Evolutionary conservation across 2,329 filamentous ascomycete genomes (phyloP).

Genomic region (Leptographium galeiforme): DNA sequence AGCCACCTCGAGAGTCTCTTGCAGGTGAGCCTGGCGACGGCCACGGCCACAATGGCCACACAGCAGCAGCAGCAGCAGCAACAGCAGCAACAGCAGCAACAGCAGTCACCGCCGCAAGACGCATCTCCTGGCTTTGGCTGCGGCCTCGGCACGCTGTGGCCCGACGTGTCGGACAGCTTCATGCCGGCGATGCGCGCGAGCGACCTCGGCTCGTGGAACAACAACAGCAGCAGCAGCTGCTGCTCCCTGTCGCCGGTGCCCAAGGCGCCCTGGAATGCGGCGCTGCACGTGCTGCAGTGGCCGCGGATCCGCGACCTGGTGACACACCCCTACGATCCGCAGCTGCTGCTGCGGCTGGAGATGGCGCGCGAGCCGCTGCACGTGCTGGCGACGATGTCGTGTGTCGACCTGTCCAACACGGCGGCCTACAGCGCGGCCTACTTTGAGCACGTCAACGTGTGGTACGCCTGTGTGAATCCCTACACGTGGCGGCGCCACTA

Average conservation of each 20-base stretch:
- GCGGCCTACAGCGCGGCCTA: slow-evolving; percentile 65
- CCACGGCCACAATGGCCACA: slow-evolving; percentile 2
- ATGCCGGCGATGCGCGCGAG: slow-evolving; percentile 44
- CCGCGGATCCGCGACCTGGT: slow-evolving; percentile 68
- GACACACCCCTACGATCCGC: slow-evolving; percentile 63
- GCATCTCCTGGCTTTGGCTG: too few species aligned
- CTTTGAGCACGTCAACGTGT: slow-evolving; percentile 69
- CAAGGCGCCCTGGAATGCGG: slow-evolving; percentile 70
- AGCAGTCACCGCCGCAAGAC: background rate
- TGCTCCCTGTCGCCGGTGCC: slow-evolving; percentile 67
- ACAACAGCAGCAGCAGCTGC: slow-evolving; percentile 38
- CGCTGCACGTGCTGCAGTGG: slow-evolving; percentile 66
- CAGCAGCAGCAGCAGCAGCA: background rate
- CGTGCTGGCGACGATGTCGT: slow-evolving; percentile 48
- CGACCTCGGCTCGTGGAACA: slow-evolving; percentile 59
- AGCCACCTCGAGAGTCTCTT: slow-evolving; percentile 65
- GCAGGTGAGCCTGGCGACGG: slow-evolving; percentile 51
- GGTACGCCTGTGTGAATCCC: slow-evolving; percentile 77
- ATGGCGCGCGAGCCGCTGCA: slow-evolving; percentile 66
- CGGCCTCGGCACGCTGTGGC: background rate
- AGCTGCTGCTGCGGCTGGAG: slow-evolving; percentile 69
- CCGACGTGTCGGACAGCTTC: slow-evolving; percentile 17
- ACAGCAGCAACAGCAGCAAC: background rate
- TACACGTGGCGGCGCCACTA: slow-evolving; percentile 70
- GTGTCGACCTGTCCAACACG: slow-evolving; percentile 61